Percentiles rank a stretch among this genome's conserved stretches.
These are phyloP conservation scores for Cnidoscolus chayamansa DNA, from an alignment of 441 rosid genomes.

Conservation along the genomic window DNA sequence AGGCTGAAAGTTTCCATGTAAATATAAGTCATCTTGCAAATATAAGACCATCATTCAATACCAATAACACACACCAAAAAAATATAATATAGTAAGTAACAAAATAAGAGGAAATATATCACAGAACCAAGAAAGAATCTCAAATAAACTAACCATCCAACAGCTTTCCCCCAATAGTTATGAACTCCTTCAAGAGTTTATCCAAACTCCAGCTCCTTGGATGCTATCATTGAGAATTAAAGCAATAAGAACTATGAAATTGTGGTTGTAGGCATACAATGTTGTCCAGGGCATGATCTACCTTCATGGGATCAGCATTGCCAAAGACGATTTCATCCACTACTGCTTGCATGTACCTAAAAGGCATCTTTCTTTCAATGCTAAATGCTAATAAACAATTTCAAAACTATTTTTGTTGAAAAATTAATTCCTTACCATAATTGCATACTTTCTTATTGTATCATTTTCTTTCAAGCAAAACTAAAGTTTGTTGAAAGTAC, in stretches of 20 bases:
- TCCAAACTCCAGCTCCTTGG: slow-evolving; percentile 75
- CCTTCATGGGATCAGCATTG: slow-evolving; percentile 71
- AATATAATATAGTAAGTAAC: not conserved
- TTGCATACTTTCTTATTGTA: too few species aligned
- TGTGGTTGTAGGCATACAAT: slow-evolving; percentile 12
- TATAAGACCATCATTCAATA: slow-evolving; percentile 10
- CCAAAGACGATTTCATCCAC: slow-evolving; percentile 75
- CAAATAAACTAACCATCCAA: slow-evolving; percentile 55
- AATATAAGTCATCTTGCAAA: slow-evolving; percentile 12
- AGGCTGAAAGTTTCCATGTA: slow-evolving; percentile 40
- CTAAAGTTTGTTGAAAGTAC: too few species aligned
- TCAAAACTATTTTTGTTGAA: too few species aligned
- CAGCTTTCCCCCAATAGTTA: slow-evolving; percentile 56
- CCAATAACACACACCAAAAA: slow-evolving; percentile 4
- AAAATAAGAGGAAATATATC: slow-evolving; percentile 12
- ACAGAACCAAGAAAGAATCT: slow-evolving; percentile 13
- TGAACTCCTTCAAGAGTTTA: slow-evolving; percentile 64
- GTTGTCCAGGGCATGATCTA: slow-evolving; percentile 30
- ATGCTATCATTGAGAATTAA: slow-evolving; percentile 50
- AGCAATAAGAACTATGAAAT: slow-evolving; percentile 26
- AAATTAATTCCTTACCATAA: too few species aligned
- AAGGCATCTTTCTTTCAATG: slow-evolving; percentile 23
- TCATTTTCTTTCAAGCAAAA: too few species aligned
- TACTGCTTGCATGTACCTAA: slow-evolving; percentile 97
- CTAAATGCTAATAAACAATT: not conserved